Percentiles rank a stretch among this genome's conserved stretches.
Evolutionary conservation across 345 rosid genomes (phyloP).

Genomic region (Garcia nutans): DNA sequence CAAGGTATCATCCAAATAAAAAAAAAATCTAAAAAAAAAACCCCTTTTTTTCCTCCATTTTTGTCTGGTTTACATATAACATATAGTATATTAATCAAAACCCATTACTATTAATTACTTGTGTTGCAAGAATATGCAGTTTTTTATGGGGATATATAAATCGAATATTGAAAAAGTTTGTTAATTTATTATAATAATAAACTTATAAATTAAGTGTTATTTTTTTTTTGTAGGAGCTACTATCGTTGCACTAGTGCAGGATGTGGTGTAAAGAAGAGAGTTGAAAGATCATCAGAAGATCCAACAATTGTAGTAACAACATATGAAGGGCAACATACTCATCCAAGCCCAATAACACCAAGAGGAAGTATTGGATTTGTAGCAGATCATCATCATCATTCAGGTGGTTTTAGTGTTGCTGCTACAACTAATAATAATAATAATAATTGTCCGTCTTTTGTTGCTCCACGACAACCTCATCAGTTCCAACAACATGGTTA

Average conservation of each 20-base stretch:
- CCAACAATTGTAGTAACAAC: slow-evolving; percentile 81
- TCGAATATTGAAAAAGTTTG: neutral
- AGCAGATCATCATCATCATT: slow-evolving; percentile 11
- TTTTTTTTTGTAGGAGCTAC: slow-evolving; percentile 63
- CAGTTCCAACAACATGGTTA: slow-evolving; percentile 36
- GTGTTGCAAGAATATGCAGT: slow-evolving; percentile 15
- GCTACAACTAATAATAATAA: neutral
- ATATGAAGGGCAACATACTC: slow-evolving; percentile 92
- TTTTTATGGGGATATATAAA: neutral
- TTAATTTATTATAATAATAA: neutral
- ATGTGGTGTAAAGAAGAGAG: slow-evolving; percentile 98
- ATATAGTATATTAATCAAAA: neutral
- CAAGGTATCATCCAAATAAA: slow-evolving; percentile 51
- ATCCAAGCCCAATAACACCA: slow-evolving; percentile 70
- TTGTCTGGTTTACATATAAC: neutral
- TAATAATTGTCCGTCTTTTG: slow-evolving; percentile 31
- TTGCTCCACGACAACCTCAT: slow-evolving; percentile 48
- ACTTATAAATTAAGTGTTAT: neutral
- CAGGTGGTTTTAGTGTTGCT: slow-evolving; percentile 22
- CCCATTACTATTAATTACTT: slow-evolving; percentile 2
- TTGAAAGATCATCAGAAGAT: slow-evolving; percentile 89
- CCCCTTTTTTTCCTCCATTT: neutral
- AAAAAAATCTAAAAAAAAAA: neutral
- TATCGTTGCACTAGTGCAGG: slow-evolving; percentile 94
- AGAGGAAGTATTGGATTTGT: slow-evolving; percentile 56